Evolutionary conservation across 108 stramenopile species (phyloP).

Genomic region (Aurantiochytrium sp.): DNA sequence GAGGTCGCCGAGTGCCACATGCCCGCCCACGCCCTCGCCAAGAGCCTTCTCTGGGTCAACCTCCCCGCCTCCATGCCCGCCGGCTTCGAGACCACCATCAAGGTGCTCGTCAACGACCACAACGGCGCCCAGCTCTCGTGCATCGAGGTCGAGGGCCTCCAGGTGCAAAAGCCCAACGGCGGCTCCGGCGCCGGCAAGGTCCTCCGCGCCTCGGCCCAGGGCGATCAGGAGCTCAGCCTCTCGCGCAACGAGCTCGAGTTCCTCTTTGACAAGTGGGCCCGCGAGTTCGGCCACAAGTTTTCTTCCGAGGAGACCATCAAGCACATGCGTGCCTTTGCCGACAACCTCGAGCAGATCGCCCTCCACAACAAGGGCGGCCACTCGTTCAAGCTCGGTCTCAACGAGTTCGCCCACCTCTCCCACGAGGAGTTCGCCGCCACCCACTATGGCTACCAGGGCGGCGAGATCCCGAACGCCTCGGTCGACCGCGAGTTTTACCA

Average conservation of each 20-base stretch:
- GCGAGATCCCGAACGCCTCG: neutral
- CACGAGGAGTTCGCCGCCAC: conserved; percentile 72
- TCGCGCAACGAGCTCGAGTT: conserved; percentile 19
- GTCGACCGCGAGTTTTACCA: conserved; percentile 26
- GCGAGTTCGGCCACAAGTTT: neutral
- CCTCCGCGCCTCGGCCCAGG: neutral
- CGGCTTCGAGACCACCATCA: conserved; percentile 8
- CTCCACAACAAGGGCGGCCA: conserved; percentile 63
- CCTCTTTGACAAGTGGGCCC: neutral
- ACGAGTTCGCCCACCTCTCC: conserved; percentile 81
- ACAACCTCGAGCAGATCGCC: conserved; percentile 39
- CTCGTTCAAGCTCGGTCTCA: conserved; percentile 75
- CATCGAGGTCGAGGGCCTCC: neutral
- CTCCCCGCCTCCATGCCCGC: neutral
- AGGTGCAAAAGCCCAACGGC: conserved; percentile 26
- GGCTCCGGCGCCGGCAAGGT: neutral
- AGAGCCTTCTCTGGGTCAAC: neutral
- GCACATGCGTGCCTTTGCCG: conserved; percentile 36
- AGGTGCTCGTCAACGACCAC: conserved; percentile 23
- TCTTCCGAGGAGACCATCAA: neutral
- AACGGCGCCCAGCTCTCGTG: conserved; percentile 27
- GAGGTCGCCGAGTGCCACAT: conserved; percentile 21
- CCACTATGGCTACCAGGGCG: conserved; percentile 55
- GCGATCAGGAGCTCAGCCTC: neutral
- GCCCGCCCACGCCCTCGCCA: neutral